phyloP scores from a whole-genome alignment of 2,329 filamentous ascomycete species.

The Tolypocladium tundrense region DNA sequence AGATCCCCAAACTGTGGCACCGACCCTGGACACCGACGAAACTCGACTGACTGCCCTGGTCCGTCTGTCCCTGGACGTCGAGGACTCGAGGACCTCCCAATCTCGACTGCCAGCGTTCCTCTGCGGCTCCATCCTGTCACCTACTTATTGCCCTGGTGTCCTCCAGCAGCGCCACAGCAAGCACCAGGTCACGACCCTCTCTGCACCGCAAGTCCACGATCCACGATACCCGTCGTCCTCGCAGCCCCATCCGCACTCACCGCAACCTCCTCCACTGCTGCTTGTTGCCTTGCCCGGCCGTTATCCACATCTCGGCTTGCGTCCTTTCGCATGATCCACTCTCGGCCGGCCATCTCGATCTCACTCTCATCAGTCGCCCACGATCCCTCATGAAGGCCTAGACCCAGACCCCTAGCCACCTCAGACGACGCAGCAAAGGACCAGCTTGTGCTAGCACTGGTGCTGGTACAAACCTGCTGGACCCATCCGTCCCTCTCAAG shows the following conservation, averaged over 20 bases:
- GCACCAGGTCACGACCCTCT: background rate
- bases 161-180: background rate
- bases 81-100: too few species aligned
- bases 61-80: too few species aligned
- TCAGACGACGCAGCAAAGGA: background rate
- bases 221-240: background rate
- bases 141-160: background rate
- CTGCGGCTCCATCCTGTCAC: background rate
- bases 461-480: background rate
- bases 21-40: background rate
- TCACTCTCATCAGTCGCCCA: conserved; percentile 8
- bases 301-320: background rate
- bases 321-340: conserved; percentile 1
- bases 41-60: background rate
- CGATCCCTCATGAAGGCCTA: background rate
- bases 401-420: conserved; percentile 9
- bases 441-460: background rate
- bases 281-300: too few species aligned
- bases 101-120: background rate
- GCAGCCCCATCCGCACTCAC: background rate
- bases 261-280: too few species aligned
- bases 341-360: conserved; percentile 14
- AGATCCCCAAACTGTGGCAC: background rate
- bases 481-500: background rate
- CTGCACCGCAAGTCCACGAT: background rate